Percentiles rank a stretch among this genome's conserved stretches.
phyloP scores from a whole-genome alignment of 2,329 filamentous ascomycete genomes.

The Dryadomyces sulphureus region DNA sequence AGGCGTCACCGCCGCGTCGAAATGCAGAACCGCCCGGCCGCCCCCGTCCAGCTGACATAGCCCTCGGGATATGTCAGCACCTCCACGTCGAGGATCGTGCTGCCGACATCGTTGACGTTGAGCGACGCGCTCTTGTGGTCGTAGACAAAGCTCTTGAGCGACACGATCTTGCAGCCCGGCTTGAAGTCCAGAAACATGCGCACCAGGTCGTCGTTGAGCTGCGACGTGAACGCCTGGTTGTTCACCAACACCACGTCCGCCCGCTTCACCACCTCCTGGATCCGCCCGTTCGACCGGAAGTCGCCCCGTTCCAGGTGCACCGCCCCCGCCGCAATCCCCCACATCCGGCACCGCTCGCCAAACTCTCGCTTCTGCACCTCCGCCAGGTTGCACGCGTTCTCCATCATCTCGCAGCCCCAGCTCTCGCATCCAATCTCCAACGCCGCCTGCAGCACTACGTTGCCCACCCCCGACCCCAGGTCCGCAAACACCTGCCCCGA shows the following conservation, averaged over 20 bases:
- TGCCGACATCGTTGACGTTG: conserved; percentile 65
- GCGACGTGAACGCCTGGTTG: conserved; percentile 88
- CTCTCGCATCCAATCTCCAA: conserved; percentile 87
- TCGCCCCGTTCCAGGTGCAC: conserved; percentile 73
- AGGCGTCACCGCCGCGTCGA: conserved; percentile 43
- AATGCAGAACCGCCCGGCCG: conserved; percentile 75
- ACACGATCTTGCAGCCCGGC: conserved; percentile 77
- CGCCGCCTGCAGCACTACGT: conserved; percentile 86
- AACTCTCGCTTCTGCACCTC: conserved; percentile 74
- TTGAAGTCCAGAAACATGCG: conserved; percentile 91
- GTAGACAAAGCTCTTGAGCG: conserved; percentile 80
- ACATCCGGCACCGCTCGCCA: conserved; percentile 67
- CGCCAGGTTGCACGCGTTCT: conserved; percentile 72
- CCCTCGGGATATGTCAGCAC: conserved; percentile 44
- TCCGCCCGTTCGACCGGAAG: conserved; percentile 59
- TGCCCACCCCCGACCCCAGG: conserved; percentile 88
- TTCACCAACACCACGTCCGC: conserved; percentile 97
- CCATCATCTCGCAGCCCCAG: conserved; percentile 95
- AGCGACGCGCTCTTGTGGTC: conserved; percentile 62
- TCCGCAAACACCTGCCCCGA: conserved; percentile 85
- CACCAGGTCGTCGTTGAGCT: conserved; percentile 71
- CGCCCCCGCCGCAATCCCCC: conserved; percentile 69
- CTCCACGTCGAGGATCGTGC: conserved; percentile 67
- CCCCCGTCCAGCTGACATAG: conserved; percentile 87
- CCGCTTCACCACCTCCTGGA: conserved; percentile 58